A percentile compares a stretch with the other conserved stretches of the same genome.
Evolutionary conservation across 129 eudicot genomes (phyloP).

Genomic region (Pseudognaphalium luteoalbum): DNA sequence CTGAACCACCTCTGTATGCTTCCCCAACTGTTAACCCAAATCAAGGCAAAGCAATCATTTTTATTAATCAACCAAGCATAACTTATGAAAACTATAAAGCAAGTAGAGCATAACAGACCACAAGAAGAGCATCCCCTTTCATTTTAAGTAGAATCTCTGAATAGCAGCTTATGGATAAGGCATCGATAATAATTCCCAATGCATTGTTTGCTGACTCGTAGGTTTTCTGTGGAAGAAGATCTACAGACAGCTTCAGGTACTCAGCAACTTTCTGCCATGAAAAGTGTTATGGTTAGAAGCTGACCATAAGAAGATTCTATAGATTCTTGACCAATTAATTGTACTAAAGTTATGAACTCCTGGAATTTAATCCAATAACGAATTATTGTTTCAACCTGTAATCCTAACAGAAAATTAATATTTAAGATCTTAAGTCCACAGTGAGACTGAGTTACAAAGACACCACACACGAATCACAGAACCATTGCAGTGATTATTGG

Average conservation of each 20-base stretch:
- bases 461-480: background rate
- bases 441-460: slow-evolving; percentile 3
- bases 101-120: slow-evolving; percentile 46
- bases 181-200: slow-evolving; percentile 55
- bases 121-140: slow-evolving; percentile 83
- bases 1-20: slow-evolving; percentile 72
- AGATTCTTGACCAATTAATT: background rate
- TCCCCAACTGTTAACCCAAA: slow-evolving; percentile 56
- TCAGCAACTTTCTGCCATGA: slow-evolving; percentile 67
- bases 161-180: slow-evolving; percentile 68
- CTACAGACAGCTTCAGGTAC: slow-evolving; percentile 45
- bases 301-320: background rate
- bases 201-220: slow-evolving; percentile 58
- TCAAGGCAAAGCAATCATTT: slow-evolving; percentile 15
- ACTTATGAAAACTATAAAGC: slow-evolving; percentile 14
- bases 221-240: slow-evolving; percentile 69
- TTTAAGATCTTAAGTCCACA: slow-evolving; percentile 12
- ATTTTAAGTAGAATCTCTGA: slow-evolving; percentile 73
- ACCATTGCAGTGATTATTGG: slow-evolving; percentile 8
- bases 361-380: slow-evolving; percentile 7
- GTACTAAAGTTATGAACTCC: background rate
- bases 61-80: background rate
- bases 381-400: background rate
- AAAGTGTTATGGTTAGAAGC: slow-evolving; percentile 30
- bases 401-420: background rate